Base-by-base conservation (phyloP, 768 basidiomycete genomes). In the Kwoniella shandongensis region DNA sequence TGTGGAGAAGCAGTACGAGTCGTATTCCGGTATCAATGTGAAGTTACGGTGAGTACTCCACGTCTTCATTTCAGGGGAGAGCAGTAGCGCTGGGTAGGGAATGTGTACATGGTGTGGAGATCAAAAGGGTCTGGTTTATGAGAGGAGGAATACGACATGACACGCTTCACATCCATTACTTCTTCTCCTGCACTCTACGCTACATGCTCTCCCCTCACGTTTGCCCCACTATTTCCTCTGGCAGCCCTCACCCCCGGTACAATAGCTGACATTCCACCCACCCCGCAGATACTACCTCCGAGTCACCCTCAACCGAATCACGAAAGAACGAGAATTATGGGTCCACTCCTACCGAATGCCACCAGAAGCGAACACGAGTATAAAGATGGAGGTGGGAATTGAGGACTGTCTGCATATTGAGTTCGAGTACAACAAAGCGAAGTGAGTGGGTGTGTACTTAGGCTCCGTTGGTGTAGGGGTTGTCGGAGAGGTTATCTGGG, bases 321-420 rank as follows among this genome's bases (percentile, higher is more conserved):
- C 83, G 44, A 94, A 94, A 77, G 96, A 98, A 78, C 86, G 82
- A 74, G 96, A 99, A 61, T 73, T 97, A 18, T 98, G 94, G 94
- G 94, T 98, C 3, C 94, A 99, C 76, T 94, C 89, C 3, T 99
- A 88, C 81, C 88, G 93, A 35, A 97, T 97, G 90, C 96, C 94
- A 10, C 92, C 94, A 54, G 96, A 98, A 77, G 89, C 85, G 71
- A 97, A 96, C 77, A 97, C 94, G 75, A 87, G 90, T 39, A 98
- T 98, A 79, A 97, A 94, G 82, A 98, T 99, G 96, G 96, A 97
- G 79, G 96, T 98, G 35, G 96, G 96, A 7, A 99, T 99, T 58
- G 96, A 98, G 76, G 96, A 98, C 72, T 98, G 96, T 76, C 78
- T 98, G 68, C 94, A 98, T 76, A 99, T 98, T 68, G 96, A 97